Evolutionary conservation across 2,329 filamentous ascomycete genomes (phyloP).

Genomic region (Venturia aucupariae): DNA sequence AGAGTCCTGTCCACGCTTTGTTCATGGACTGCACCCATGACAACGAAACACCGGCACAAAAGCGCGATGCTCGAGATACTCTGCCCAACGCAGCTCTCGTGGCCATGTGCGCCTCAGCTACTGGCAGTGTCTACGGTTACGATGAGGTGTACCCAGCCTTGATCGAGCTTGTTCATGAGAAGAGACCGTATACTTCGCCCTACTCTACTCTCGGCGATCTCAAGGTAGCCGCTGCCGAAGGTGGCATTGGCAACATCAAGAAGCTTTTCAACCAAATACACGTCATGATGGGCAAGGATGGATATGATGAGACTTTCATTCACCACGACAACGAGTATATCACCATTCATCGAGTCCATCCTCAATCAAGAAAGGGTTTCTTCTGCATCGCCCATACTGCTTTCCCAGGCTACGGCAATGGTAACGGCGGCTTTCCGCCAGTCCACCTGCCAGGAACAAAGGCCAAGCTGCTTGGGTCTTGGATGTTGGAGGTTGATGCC

Average conservation of each 20-base stretch:
- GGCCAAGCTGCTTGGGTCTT: constrained; percentile 78
- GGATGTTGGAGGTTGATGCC: constrained; percentile 84
- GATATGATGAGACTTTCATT: constrained; percentile 90
- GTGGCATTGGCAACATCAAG: constrained; percentile 83
- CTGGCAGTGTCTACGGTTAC: constrained; percentile 94
- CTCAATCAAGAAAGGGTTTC: constrained; percentile 82
- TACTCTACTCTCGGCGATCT: constrained; percentile 54
- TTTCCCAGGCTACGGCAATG: constrained; percentile 81
- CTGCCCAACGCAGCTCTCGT: constrained; percentile 89
- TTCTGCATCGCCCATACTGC: constrained; percentile 95
- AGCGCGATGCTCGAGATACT: constrained; percentile 87
- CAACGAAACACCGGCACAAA: constrained; percentile 92
- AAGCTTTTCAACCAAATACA: constrained; percentile 93
- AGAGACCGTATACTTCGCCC: constrained; percentile 67
- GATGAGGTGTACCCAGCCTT: constrained; percentile 92
- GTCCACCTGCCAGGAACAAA: constrained; percentile 77
- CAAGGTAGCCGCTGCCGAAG: constrained; percentile 59
- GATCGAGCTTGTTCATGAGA: constrained; percentile 89
- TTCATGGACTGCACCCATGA: constrained; percentile 99
- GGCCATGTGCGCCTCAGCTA: constrained; percentile 89
- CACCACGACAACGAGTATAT: constrained; percentile 96
- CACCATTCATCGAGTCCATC: constrained; percentile 91
- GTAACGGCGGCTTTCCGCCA: constrained; percentile 69
- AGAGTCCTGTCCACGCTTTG: constrained; percentile 81
- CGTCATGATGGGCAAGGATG: constrained; percentile 87